phyloP scores from a whole-genome alignment of 805 yeast genomes.

The Saccharomycopsis vini region DNA sequence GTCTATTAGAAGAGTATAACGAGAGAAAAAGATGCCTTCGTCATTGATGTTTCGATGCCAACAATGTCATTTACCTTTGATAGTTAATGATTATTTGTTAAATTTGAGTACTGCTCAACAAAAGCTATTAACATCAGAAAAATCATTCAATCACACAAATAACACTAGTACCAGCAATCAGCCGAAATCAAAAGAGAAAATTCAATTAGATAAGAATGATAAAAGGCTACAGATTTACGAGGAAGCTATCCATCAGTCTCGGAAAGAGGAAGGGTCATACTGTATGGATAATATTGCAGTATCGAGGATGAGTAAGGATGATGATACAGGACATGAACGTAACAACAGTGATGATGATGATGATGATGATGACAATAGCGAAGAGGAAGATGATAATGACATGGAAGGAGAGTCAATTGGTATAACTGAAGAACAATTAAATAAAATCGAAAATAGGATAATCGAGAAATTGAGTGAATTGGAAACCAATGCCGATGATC shows the following conservation, averaged over 20 bases:
- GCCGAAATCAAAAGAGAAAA: slow-evolving; percentile 17
- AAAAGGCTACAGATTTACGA: slow-evolving; percentile 5
- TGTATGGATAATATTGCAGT: neutral
- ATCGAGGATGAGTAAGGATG: too few species aligned
- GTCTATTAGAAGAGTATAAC: too few species aligned
- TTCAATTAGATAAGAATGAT: slow-evolving; percentile 13
- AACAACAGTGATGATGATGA: too few species aligned
- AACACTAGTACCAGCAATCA: slow-evolving; percentile 12
- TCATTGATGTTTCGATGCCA: slow-evolving; percentile 29
- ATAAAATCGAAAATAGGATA: slow-evolving; percentile 5
- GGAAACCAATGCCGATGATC: slow-evolving; percentile 6
- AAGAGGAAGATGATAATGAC: neutral
- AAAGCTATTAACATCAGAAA: slow-evolving; percentile 31
- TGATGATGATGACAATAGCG: neutral
- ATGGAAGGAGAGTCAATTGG: neutral
- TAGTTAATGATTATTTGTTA: slow-evolving; percentile 34
- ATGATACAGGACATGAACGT: too few species aligned
- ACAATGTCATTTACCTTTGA: slow-evolving; percentile 36
- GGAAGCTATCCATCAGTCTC: slow-evolving; percentile 7
- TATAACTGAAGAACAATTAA: neutral
- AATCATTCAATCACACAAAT: slow-evolving; percentile 16
- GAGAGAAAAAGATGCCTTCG: too few species aligned
- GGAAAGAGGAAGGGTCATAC: neutral
- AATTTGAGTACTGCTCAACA: slow-evolving; percentile 37
- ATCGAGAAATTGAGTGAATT: slow-evolving; percentile 4